These are phyloP conservation scores for Metroxylon sagu DNA, from an alignment of 176 grass and related monocot species.

Conservation along the genomic window DNA sequence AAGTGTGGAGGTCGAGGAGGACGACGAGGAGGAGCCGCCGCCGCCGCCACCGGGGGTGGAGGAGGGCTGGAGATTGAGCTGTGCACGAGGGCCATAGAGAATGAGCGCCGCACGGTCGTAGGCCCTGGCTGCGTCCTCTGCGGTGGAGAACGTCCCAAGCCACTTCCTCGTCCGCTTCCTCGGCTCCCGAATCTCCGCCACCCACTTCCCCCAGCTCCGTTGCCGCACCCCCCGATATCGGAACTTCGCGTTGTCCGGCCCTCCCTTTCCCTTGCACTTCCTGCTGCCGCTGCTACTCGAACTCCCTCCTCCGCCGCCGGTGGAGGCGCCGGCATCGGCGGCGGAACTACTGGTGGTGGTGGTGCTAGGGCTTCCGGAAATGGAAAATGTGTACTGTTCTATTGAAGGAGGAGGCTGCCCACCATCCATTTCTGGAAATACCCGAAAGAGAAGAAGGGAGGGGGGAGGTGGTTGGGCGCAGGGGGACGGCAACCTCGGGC, in stretches of 20 bases:
- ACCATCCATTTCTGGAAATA: neutral
- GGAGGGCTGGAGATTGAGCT: slow-evolving; percentile 65
- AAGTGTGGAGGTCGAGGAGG: slow-evolving; percentile 19
- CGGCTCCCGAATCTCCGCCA: slow-evolving; percentile 18
- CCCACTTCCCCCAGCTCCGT: slow-evolving; percentile 19
- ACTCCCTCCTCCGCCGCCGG: neutral
- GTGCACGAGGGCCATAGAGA: slow-evolving; percentile 64
- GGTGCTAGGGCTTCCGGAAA: neutral
- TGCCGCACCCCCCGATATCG: slow-evolving; percentile 9
- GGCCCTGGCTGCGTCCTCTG: slow-evolving; percentile 80
- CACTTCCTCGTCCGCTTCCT: slow-evolving; percentile 40
- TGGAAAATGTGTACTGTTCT: neutral
- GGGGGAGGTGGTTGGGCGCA: slow-evolving; percentile 3
- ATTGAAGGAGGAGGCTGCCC: neutral
- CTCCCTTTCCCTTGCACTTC: slow-evolving; percentile 5
- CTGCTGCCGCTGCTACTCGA: neutral
- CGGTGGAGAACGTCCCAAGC: slow-evolving; percentile 92
- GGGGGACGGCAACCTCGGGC: neutral
- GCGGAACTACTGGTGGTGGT: neutral
- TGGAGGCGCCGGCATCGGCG: neutral
- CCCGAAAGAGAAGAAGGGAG: slow-evolving; percentile 12
- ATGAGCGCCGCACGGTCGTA: slow-evolving; percentile 81
- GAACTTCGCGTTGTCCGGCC: slow-evolving; percentile 11
- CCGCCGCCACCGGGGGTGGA: neutral
- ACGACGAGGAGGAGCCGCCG: slow-evolving; percentile 10